These are phyloP conservation scores for Solanum peruvianum DNA, from an alignment of 257 asterid species.

Conservation along the genomic window DNA sequence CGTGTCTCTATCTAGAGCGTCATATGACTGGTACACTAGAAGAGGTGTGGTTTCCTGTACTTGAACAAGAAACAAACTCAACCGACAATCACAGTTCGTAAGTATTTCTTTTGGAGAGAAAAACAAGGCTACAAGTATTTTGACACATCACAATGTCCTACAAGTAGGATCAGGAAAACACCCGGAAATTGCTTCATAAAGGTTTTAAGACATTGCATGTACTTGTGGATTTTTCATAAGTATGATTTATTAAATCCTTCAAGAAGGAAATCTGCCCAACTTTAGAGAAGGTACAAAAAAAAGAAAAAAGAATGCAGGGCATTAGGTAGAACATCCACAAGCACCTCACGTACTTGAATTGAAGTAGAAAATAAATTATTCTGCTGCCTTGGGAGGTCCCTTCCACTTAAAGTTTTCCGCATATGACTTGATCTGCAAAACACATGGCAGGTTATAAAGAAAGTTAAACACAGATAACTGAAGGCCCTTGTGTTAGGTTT, in stretches of 20 bases:
- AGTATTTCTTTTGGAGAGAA: not conserved
- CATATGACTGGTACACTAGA: not conserved
- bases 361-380: constrained; percentile 6
- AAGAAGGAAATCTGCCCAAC: not conserved
- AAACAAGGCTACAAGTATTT: not conserved
- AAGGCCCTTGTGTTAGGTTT: not conserved
- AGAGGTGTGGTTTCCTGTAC: not conserved
- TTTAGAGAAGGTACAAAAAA: not conserved
- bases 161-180: not conserved
- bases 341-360: not conserved
- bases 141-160: not conserved
- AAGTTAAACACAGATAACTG: not conserved
- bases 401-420: constrained; percentile 97
- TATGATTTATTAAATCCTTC: not conserved
- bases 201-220: not conserved
- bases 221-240: not conserved
- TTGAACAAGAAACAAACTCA: not conserved
- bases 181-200: not conserved
- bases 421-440: constrained; percentile 56
- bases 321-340: not conserved
- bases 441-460: not conserved
- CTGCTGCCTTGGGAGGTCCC: constrained; percentile 61
- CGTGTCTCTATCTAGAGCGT: not conserved
- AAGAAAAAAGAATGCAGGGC: not conserved
- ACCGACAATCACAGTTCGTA: not conserved